Evolutionary conservation across 139 green algal species (phyloP).

Genomic region (Spirogloea muscicola): DNA sequence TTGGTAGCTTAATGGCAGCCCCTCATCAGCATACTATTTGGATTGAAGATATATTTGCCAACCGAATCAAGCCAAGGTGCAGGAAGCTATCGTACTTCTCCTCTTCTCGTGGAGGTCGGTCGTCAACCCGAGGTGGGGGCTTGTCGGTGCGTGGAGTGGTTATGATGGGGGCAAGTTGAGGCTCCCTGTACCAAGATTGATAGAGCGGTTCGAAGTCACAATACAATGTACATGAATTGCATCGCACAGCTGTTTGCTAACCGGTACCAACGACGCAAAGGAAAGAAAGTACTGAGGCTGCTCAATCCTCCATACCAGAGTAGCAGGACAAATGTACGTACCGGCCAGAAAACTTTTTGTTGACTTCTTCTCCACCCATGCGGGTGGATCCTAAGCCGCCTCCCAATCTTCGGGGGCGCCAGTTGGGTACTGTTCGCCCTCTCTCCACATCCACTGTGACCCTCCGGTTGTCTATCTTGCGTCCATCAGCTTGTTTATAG

Average conservation of each 20-base stretch:
- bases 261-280: not conserved
- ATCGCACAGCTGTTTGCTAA: not conserved
- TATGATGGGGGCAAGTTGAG: not conserved
- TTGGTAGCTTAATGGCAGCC: not conserved
- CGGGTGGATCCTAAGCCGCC: constrained; percentile 49
- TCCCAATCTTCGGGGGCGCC: constrained; percentile 50
- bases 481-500: constrained; percentile 51
- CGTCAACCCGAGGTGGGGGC: too few relatives aligned
- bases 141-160: too few relatives aligned
- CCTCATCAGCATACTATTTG: not conserved
- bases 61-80: not conserved
- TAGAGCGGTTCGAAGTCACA: not conserved
- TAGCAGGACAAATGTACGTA: constrained; percentile 1
- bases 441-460: constrained; percentile 59
- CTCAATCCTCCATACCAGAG: not conserved
- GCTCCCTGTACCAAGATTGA: not conserved
- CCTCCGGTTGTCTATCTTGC: constrained; percentile 53
- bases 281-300: not conserved
- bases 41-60: not conserved
- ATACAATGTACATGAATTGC: not conserved
- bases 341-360: constrained; percentile 32
- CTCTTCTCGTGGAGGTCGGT: too few relatives aligned
- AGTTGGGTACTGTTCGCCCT: constrained; percentile 53
- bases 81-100: too few relatives aligned
- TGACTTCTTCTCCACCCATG: constrained; percentile 44